Evolutionary conservation across 2,329 filamentous ascomycete species (phyloP).

Genomic region (Fusarium illudens): DNA sequence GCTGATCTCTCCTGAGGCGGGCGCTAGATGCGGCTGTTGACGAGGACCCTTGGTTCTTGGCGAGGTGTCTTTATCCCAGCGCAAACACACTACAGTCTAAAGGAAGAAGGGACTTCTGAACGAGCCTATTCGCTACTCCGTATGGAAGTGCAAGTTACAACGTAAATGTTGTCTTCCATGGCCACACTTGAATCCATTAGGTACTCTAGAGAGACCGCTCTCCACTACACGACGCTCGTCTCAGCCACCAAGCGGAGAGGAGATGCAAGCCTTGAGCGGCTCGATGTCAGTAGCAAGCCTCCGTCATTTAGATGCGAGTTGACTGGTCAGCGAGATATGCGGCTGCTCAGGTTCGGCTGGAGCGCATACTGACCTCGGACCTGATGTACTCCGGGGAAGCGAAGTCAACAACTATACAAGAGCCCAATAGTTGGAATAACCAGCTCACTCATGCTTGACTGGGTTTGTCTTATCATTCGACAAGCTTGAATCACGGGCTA

Average conservation of each 20-base stretch:
- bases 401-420: too few relatives aligned
- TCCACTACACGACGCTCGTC: too few relatives aligned
- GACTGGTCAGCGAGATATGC: background rate
- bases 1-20: background rate
- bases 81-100: background rate
- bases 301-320: background rate
- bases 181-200: background rate
- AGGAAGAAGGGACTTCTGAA: background rate
- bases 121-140: background rate
- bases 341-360: background rate
- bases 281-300: background rate
- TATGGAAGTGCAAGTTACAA: background rate
- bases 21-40: background rate
- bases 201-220: background rate
- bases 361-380: background rate
- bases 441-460: background rate
- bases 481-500: too few relatives aligned
- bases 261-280: background rate
- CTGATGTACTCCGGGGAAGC: background rate
- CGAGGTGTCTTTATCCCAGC: background rate
- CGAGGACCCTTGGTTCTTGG: background rate
- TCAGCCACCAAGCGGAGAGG: background rate
- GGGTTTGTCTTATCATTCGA: background rate
- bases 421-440: background rate
- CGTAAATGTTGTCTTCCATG: background rate